Conservation (phyloP, 345 rosid species). For the Cardamine chenopodiifolia region DNA sequence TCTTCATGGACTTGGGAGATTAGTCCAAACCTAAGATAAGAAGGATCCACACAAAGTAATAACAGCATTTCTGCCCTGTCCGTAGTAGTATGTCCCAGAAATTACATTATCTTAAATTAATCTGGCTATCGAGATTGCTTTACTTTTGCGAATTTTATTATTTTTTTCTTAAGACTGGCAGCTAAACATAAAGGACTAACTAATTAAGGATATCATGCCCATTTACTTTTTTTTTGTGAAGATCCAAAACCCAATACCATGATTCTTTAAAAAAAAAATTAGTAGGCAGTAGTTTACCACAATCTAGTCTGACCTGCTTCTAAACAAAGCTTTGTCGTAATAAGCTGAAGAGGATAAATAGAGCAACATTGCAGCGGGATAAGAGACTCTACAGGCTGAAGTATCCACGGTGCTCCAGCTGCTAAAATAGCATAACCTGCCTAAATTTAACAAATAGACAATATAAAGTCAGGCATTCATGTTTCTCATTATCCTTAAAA, state of each 20-base stretch:
- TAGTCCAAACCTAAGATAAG: not conserved
- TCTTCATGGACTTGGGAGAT: not conserved
- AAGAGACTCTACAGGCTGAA: constrained; percentile 46
- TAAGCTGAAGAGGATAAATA: constrained; percentile 25
- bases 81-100: not conserved
- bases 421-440: constrained; percentile 80
- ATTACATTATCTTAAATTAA: not conserved
- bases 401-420: constrained; percentile 71
- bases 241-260: not conserved
- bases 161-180: not conserved
- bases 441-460: constrained; percentile 44
- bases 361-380: constrained; percentile 73
- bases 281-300: not conserved
- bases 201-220: not conserved
- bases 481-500: not conserved
- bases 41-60: constrained; percentile 2
- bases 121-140: not conserved
- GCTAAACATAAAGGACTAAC: not conserved
- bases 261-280: not conserved
- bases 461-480: constrained; percentile 17
- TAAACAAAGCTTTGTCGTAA: constrained; percentile 13
- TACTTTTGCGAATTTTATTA: not conserved
- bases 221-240: not conserved
- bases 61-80: not conserved
- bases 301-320: not conserved